phyloP scores from a whole-genome alignment of 768 basidiomycete genomes.

The Scleroderma citrinum region DNA sequence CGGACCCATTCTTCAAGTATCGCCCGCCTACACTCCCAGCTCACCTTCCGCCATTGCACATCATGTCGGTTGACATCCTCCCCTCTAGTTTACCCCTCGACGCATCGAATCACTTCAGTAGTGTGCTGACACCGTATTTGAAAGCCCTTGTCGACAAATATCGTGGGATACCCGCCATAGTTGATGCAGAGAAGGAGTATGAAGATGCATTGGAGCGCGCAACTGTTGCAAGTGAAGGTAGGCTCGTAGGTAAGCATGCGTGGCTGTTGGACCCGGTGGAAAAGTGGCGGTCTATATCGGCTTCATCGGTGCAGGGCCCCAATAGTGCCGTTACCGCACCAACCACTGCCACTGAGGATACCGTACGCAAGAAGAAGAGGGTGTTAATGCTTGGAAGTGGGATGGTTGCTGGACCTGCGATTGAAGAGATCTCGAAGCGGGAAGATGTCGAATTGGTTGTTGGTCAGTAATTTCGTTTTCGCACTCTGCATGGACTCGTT shows the following conservation, averaged over 20 bases:
- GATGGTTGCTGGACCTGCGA: slow-evolving; percentile 91
- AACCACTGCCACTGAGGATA: background rate
- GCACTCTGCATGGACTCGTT: background rate
- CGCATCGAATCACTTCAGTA: slow-evolving; percentile 73
- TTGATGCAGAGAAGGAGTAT: slow-evolving; percentile 20
- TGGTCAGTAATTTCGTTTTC: slow-evolving; percentile 44
- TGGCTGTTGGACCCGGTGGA: slow-evolving; percentile 56
- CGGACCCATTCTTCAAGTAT: slow-evolving; percentile 61
- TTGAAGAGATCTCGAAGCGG: slow-evolving; percentile 62
- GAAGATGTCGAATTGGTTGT: slow-evolving; percentile 65
- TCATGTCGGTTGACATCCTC: slow-evolving; percentile 90
- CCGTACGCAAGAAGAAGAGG: slow-evolving; percentile 43
- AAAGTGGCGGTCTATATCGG: slow-evolving; percentile 29
- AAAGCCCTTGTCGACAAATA: slow-evolving; percentile 45
- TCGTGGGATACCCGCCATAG: slow-evolving; percentile 14
- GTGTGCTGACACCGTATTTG: slow-evolving; percentile 62
- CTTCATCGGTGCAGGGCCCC: background rate
- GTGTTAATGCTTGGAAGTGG: slow-evolving; percentile 85
- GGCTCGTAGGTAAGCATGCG: slow-evolving; percentile 43
- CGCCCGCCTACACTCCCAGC: slow-evolving; percentile 36
- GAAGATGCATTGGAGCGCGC: slow-evolving; percentile 54
- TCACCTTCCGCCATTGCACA: slow-evolving; percentile 53
- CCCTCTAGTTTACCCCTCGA: slow-evolving; percentile 81
- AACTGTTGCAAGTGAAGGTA: slow-evolving; percentile 60
- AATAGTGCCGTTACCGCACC: background rate